These are phyloP conservation scores for Epichloe sp. DNA, from an alignment of 2,329 filamentous ascomycete genomes.

Conservation along the genomic window DNA sequence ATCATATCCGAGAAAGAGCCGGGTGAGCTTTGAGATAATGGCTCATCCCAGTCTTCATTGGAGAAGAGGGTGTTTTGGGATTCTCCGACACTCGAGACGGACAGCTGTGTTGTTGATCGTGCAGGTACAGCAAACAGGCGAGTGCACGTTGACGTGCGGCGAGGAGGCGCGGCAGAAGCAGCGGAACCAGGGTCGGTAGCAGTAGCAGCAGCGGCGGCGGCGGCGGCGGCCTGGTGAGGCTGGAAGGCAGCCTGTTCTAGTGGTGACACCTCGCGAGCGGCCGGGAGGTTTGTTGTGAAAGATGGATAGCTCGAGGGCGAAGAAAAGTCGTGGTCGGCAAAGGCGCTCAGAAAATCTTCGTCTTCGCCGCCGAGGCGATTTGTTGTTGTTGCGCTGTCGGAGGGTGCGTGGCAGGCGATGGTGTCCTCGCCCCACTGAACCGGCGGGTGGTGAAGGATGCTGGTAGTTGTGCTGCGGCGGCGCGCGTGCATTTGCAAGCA, in stretches of 20 bases:
- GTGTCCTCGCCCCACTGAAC: slow-evolving; percentile 7
- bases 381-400: neutral
- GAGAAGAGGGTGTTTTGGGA: slow-evolving; percentile 15
- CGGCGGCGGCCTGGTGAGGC: slow-evolving; percentile 4
- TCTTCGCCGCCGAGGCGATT: slow-evolving; percentile 5
- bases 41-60: slow-evolving; percentile 17
- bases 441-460: slow-evolving; percentile 1
- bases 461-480: neutral
- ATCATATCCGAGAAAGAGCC: slow-evolving; percentile 19
- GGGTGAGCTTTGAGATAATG: slow-evolving; percentile 13
- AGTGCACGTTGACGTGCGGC: slow-evolving; percentile 5
- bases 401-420: neutral
- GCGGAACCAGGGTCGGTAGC: slow-evolving; percentile 3
- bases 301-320: slow-evolving; percentile 24
- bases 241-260: slow-evolving; percentile 3
- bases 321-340: slow-evolving; percentile 19
- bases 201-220: neutral
- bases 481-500: neutral
- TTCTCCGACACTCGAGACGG: slow-evolving; percentile 10
- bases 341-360: slow-evolving; percentile 13
- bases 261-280: neutral
- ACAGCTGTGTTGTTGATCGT: slow-evolving; percentile 10
- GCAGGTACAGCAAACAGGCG: slow-evolving; percentile 12
- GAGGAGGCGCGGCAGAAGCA: slow-evolving; percentile 3
- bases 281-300: slow-evolving; percentile 9